phyloP scores from a whole-genome alignment of 2,329 filamentous ascomycete genomes.

The Calonectria pauciramosa region DNA sequence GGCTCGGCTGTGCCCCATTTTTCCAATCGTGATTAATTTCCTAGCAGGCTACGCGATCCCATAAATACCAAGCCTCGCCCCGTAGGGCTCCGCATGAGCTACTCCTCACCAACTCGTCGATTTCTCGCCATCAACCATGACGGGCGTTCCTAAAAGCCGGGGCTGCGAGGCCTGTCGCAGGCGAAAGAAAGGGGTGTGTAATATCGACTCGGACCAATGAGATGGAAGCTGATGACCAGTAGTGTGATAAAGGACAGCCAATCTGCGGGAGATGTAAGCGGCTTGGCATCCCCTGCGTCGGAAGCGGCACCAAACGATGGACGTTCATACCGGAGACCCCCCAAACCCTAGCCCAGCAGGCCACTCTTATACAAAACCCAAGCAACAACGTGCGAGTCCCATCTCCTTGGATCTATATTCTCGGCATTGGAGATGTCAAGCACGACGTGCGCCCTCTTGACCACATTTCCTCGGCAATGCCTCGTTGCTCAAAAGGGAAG shows the following conservation, averaged over 20 bases:
- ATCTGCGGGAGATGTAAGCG: conserved; percentile 2
- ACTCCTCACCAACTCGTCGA: neutral
- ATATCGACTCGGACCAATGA: no score
- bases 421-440: neutral
- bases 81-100: neutral
- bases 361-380: neutral
- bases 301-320: neutral
- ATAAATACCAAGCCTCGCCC: neutral
- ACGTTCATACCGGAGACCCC: neutral
- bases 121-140: neutral
- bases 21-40: neutral
- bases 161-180: neutral
- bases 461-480: neutral
- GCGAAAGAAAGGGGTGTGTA: conserved; percentile 2
- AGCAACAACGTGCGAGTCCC: neutral
- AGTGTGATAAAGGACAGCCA: neutral
- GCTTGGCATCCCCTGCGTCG: neutral
- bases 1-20: neutral
- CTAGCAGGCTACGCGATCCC: neutral
- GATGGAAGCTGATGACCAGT: neutral
- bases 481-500: neutral
- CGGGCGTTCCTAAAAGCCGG: neutral
- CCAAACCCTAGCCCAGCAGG: neutral
- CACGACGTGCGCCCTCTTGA: neutral
- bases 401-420: neutral